Percentiles rank a stretch among this genome's conserved stretches.
phyloP scores from a whole-genome alignment of 2,329 filamentous ascomycete genomes.

The Knoxdaviesia proteae region DNA sequence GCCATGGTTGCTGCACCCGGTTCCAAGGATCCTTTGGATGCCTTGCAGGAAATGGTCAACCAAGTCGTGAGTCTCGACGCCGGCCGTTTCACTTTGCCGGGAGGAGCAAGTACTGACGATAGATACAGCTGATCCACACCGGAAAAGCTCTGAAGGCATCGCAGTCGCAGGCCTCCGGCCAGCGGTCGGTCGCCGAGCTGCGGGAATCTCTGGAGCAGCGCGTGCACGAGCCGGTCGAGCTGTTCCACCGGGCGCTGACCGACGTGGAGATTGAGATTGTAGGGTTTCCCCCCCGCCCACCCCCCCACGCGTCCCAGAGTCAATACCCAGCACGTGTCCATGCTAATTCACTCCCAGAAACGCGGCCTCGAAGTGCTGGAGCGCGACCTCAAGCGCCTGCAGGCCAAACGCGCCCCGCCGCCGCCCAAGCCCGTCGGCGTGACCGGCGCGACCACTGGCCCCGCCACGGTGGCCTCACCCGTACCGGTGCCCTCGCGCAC shows the following conservation, averaged over 20 bases:
- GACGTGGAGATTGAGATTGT: constrained; percentile 37
- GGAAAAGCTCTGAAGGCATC: constrained; percentile 33
- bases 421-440: constrained; percentile 1
- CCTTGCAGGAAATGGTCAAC: constrained; percentile 31
- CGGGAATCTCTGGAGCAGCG: constrained; percentile 16
- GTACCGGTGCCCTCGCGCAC: constrained; percentile 2
- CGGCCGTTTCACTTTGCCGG: neutral
- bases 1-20: too few species aligned
- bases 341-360: too few species aligned
- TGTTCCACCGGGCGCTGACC: constrained; percentile 32
- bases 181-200: neutral
- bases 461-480: neutral
- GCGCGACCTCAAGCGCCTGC: constrained; percentile 6
- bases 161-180: constrained; percentile 16
- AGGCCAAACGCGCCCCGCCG: constrained; percentile 6
- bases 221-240: constrained; percentile 22
- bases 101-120: neutral
- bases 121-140: constrained; percentile 31
- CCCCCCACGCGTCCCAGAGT: too few species aligned
- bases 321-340: too few species aligned
- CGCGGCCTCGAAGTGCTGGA: neutral
- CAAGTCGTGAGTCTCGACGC: constrained; percentile 25
- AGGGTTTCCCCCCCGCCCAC: constrained; percentile 13
- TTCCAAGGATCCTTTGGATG: constrained; percentile 18
- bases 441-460: constrained; percentile 1